Base-by-base conservation (phyloP, 176 grass and related monocot species). In the Avena insularis region DNA sequence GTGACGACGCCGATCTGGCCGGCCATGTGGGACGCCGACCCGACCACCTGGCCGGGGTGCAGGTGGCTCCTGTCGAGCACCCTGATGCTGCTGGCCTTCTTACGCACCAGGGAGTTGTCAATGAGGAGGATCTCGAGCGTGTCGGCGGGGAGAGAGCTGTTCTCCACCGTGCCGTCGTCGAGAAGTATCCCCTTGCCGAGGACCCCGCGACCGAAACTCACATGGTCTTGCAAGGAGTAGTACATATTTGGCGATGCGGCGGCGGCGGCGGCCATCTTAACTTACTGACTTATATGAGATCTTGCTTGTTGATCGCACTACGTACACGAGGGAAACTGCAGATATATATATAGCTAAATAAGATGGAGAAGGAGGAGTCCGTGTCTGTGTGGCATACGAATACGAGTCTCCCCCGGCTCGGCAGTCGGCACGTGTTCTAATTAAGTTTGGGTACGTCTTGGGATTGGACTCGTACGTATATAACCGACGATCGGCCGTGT, bases 1-100 rank as follows among this genome's bases (percentile, higher is more conserved):
- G 47, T 78, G 57, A 77, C 16, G 12, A 73, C 8, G 3, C 60
- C 76, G 51, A 35, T 1, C 64, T 86, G 84, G 21, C 84, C 84
- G 1, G 4, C 23, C 14, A 7, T 36, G 64, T 71, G 76, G 21
- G 63, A 86, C 15, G 23, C 65, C 11, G 16, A 72, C 4, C 48
- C 35, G 20, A 86, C 84, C 1, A 3, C 0, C 48, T 40, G 9
- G 8, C 61, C 61, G 0, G 2, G 74, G 19, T 45, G 0, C 2
- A 78, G 9, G 20, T 3, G 3, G 74, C 47, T 55, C 74, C 84
- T 12, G 48, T 78, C 84, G 20, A 56, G 12, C 19, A 68, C 48
- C 60, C 12, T 43, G 20, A 68, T 14, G 20, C 25, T 13, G 6
- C 13, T 0, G 48, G 13, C 6, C 0, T 17, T 15, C 57, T 21